Conservation (phyloP, 2,329 filamentous ascomycete genomes). For the Pyricularia pennisetigena region DNA sequence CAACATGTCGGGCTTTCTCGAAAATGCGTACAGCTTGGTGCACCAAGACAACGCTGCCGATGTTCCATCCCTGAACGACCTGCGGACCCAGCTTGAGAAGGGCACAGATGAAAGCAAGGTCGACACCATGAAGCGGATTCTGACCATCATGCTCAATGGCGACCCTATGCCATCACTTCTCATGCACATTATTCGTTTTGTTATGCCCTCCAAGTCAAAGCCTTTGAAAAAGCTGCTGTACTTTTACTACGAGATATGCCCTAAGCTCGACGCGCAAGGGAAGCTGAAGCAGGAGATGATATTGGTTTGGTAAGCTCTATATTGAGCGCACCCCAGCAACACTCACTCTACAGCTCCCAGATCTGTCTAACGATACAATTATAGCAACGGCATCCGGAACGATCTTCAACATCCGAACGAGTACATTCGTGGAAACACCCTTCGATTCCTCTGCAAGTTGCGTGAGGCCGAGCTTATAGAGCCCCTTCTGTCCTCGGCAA, state of each 20-base stretch:
- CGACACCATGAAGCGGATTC: conserved; percentile 91
- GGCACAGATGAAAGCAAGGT: conserved; percentile 87
- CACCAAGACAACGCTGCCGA: conserved; percentile 96
- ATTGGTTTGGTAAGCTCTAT: conserved; percentile 68
- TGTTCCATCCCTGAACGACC: conserved; percentile 79
- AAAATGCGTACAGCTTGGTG: conserved; percentile 92
- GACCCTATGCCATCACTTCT: conserved; percentile 90
- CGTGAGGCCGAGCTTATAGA: conserved; percentile 94
- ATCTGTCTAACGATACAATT: conserved; percentile 3
- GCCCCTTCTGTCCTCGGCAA: conserved; percentile 83
- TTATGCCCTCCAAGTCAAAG: conserved; percentile 98
- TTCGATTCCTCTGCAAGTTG: conserved; percentile 94
- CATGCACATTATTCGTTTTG: conserved; percentile 99
- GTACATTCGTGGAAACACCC: conserved; percentile 95
- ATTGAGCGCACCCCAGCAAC: neutral
- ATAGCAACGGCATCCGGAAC: conserved; percentile 93
- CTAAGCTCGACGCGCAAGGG: conserved; percentile 82
- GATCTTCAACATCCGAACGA: conserved; percentile 97
- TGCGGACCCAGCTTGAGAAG: conserved; percentile 90
- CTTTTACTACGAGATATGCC: conserved; percentile 99
- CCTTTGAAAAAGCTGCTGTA: conserved; percentile 95
- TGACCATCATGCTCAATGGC: conserved; percentile 96
- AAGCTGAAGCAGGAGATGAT: conserved; percentile 99
- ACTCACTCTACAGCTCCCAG: neutral
- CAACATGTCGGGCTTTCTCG: conserved; percentile 89